Percentiles rank a stretch among this genome's conserved stretches.
phyloP scores from a whole-genome alignment of 495 filamentous ascomycete species.

The Recurvomyces mirabilis region DNA sequence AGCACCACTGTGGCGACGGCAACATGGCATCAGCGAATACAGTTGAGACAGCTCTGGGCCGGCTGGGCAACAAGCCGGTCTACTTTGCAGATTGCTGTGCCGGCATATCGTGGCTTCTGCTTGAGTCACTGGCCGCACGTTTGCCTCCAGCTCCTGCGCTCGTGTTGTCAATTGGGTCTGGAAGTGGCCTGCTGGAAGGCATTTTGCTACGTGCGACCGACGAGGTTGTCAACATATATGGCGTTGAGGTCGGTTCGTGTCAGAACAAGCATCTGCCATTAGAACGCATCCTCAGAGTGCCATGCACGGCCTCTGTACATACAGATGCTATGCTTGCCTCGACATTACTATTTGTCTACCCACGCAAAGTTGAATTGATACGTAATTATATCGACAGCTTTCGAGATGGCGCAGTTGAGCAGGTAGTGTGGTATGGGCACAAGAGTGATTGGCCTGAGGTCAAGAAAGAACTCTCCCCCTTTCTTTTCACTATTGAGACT shows the following conservation, averaged over 20 bases:
- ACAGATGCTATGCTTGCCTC: slow-evolving; percentile 29
- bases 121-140: slow-evolving; percentile 27
- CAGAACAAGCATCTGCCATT: slow-evolving; percentile 39
- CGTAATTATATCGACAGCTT: slow-evolving; percentile 34
- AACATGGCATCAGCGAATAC: background rate
- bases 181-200: slow-evolving; percentile 43
- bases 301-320: slow-evolving; percentile 32
- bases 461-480: background rate
- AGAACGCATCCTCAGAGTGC: slow-evolving; percentile 34
- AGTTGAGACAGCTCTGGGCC: background rate
- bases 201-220: slow-evolving; percentile 27
- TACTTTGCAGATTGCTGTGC: slow-evolving; percentile 37
- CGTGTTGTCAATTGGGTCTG: slow-evolving; percentile 44
- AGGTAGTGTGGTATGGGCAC: slow-evolving; percentile 43
- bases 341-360: slow-evolving; percentile 48
- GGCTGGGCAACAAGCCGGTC: background rate
- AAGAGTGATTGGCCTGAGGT: slow-evolving; percentile 39
- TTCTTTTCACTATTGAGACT: background rate
- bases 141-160: slow-evolving; percentile 35
- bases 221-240: slow-evolving; percentile 27
- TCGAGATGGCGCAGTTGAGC: slow-evolving; percentile 22
- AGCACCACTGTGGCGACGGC: background rate
- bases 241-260: slow-evolving; percentile 37
- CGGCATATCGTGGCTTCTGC: slow-evolving; percentile 36
- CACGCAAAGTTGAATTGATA: slow-evolving; percentile 38